Evolutionary conservation across 495 filamentous ascomycete genomes (phyloP).

Genomic region (Xylaria longipes): DNA sequence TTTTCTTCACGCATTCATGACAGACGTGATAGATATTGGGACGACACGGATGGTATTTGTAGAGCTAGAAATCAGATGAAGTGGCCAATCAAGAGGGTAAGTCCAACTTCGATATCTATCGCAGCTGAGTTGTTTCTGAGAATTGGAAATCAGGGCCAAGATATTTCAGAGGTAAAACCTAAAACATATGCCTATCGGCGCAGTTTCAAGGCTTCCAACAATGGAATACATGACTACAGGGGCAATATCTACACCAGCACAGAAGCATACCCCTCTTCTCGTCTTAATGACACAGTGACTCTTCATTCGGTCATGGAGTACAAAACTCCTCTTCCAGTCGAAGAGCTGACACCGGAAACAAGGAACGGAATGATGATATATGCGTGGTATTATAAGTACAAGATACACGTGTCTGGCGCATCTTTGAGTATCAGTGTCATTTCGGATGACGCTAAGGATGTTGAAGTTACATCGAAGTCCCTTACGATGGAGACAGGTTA

Average conservation of each 20-base stretch:
- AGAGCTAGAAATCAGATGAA: neutral
- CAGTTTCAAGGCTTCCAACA: neutral
- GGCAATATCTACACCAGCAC: neutral
- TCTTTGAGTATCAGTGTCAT: neutral
- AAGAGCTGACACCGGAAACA: neutral
- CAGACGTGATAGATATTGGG: neutral
- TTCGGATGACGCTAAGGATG: too few relatives aligned
- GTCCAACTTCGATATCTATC: neutral
- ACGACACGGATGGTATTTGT: neutral
- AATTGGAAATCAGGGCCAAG: neutral
- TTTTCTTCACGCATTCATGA: neutral
- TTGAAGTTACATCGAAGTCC: neutral
- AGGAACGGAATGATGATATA: too few relatives aligned
- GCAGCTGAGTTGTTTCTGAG: neutral
- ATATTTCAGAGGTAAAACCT: neutral
- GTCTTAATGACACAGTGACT: neutral
- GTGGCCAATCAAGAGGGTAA: neutral
- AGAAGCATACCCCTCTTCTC: neutral
- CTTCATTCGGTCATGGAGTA: neutral
- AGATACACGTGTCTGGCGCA: neutral
- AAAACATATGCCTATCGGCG: neutral
- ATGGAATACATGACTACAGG: neutral
- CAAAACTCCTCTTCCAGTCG: neutral
- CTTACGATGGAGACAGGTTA: neutral
- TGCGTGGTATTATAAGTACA: neutral